Conservation (phyloP, 192 early-diverging fungal species). For the Phycomyces nitens region DNA sequence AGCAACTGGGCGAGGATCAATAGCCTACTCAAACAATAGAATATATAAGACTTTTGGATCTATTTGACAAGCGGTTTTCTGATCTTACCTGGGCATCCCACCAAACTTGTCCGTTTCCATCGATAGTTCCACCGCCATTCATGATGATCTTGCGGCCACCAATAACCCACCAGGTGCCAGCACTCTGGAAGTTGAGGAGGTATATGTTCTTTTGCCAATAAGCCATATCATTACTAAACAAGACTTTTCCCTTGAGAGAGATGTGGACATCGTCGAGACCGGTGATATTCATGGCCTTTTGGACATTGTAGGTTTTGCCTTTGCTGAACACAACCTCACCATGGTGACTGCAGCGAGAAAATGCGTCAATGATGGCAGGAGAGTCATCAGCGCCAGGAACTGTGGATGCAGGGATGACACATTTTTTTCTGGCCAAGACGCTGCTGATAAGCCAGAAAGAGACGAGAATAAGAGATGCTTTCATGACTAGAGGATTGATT, state of each 20-base stretch:
- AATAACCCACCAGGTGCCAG: slow-evolving; percentile 22
- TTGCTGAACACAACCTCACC: slow-evolving; percentile 9
- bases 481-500: no score
- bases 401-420: not conserved
- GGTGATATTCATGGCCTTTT: slow-evolving; percentile 14
- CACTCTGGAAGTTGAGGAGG: slow-evolving; percentile 17
- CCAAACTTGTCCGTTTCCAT: slow-evolving; percentile 20
- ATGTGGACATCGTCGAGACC: slow-evolving; percentile 22
- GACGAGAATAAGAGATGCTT: no score
- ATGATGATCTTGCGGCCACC: slow-evolving; percentile 16
- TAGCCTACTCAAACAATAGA: not conserved
- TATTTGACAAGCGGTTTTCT: no score
- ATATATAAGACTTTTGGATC: no score
- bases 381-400: slow-evolving; percentile 8
- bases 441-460: no score
- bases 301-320: slow-evolving; percentile 6
- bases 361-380: slow-evolving; percentile 13
- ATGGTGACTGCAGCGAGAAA: slow-evolving; percentile 7
- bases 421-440: not conserved
- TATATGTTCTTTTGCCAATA: slow-evolving; percentile 18
- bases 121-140: slow-evolving; percentile 17
- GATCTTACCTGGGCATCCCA: slow-evolving; percentile 4
- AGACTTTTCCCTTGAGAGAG: slow-evolving; percentile 9
- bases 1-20: slow-evolving; percentile 12
- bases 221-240: slow-evolving; percentile 8